Evolutionary conservation across 306 rosid genomes (phyloP).

Genomic region (Acacia crassicarpa): DNA sequence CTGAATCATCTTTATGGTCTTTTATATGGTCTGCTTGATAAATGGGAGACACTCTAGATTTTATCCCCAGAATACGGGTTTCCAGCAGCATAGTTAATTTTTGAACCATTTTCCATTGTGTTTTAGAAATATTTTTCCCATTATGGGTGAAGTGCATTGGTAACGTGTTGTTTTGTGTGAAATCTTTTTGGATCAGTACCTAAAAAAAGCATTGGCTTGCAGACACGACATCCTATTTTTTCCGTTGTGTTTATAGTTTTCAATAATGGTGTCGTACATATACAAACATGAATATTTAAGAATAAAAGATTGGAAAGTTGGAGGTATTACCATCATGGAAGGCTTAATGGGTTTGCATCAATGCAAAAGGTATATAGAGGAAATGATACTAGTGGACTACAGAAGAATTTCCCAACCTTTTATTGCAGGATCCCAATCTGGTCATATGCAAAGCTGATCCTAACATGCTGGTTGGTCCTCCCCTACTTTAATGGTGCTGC

Average conservation of each 20-base stretch:
- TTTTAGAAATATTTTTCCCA: not conserved
- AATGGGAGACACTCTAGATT: not conserved
- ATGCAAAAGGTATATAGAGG: not conserved
- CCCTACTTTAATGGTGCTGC: constrained; percentile 96
- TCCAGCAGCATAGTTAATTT: constrained; percentile 3
- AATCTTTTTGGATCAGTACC: not conserved
- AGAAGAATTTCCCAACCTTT: constrained; percentile 14
- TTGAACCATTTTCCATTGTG: not conserved
- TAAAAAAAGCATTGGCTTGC: not conserved
- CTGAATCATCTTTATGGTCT: not conserved
- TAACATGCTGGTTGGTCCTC: constrained; percentile 87
- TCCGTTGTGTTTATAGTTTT: not conserved
- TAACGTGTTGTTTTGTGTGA: not conserved
- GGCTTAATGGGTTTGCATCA: not conserved
- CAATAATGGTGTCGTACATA: not conserved
- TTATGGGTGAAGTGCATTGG: not conserved
- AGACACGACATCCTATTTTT: not conserved
- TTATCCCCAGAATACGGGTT: not conserved
- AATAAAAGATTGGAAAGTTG: not conserved
- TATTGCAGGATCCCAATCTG: constrained; percentile 84
- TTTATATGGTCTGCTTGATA: not conserved
- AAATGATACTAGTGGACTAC: not conserved
- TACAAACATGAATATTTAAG: not conserved
- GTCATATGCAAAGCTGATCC: constrained; percentile 87
- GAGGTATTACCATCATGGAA: not conserved